phyloP scores from a whole-genome alignment of 2,329 filamentous ascomycete genomes.

The Hypoxylon sp. region DNA sequence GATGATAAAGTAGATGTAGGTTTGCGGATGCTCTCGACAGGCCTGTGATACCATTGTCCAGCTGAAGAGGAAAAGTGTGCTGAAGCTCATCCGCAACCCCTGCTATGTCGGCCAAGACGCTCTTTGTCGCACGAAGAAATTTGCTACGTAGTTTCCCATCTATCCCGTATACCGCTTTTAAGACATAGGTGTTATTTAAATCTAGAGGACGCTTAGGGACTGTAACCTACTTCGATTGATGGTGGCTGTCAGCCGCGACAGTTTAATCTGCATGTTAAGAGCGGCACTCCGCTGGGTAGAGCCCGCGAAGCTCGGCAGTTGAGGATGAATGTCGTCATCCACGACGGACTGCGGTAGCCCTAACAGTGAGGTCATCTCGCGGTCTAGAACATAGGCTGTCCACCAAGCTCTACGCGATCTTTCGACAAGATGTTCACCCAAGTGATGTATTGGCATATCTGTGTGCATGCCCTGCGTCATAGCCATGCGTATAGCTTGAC shows the following conservation, averaged over 20 bases:
- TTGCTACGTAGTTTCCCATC: constrained; percentile 1
- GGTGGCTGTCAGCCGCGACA: constrained; percentile 1
- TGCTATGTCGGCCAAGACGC: constrained; percentile 3
- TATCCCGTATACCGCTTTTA: not conserved
- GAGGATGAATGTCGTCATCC: constrained; percentile 4
- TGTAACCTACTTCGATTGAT: constrained; percentile 1
- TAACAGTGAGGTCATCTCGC: constrained; percentile 10
- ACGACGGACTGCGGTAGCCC: constrained; percentile 4
- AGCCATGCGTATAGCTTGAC: constrained; percentile 10
- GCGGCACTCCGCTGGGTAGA: not conserved
- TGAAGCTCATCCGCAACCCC: constrained; percentile 4
- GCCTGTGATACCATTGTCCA: not conserved
- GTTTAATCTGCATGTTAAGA: constrained; percentile 7
- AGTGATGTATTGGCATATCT: constrained; percentile 7
- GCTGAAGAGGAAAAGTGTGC: constrained; percentile 9
- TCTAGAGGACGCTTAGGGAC: not conserved
- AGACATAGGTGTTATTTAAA: not conserved
- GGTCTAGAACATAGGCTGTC: constrained; percentile 6
- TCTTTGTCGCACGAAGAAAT: constrained; percentile 3
- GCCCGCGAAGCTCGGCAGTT: constrained; percentile 5
- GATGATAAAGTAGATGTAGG: constrained; percentile 16
- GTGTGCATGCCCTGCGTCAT: constrained; percentile 8
- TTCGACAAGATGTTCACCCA: constrained; percentile 2
- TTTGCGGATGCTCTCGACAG: constrained; percentile 4
- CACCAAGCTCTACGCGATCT: constrained; percentile 10